phyloP scores from a whole-genome alignment of 2,329 filamentous ascomycete species.

The Seiridium unicorne region DNA sequence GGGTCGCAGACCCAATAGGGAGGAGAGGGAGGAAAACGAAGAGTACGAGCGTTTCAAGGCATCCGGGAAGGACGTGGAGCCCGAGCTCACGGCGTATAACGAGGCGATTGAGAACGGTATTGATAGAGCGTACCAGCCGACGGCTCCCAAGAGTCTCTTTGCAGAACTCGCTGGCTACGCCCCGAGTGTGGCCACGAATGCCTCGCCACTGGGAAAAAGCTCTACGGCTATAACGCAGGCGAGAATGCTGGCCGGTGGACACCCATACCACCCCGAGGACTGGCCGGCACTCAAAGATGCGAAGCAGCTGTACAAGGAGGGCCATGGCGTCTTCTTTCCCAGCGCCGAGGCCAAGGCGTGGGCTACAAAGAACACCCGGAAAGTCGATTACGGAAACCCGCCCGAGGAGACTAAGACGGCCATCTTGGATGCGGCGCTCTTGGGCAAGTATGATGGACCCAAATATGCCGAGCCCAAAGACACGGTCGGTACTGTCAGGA shows the following conservation, averaged over 20 bases:
- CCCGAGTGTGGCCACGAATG: constrained; percentile 31
- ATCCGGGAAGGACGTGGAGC: constrained; percentile 7
- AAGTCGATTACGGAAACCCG: constrained; percentile 16
- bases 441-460: constrained; percentile 34
- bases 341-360: constrained; percentile 28
- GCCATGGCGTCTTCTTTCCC: constrained; percentile 37
- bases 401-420: constrained; percentile 24
- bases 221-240: constrained; percentile 35
- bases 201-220: constrained; percentile 26
- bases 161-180: constrained; percentile 34
- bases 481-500: constrained; percentile 27
- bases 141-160: constrained; percentile 20
- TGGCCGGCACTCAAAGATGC: constrained; percentile 19
- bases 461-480: constrained; percentile 25
- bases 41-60: constrained; percentile 12
- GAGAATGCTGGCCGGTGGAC: constrained; percentile 36
- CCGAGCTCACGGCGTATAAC: constrained; percentile 22
- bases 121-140: constrained; percentile 29
- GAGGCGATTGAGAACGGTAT: constrained; percentile 27
- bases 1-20: neutral
- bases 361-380: constrained; percentile 12
- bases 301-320: constrained; percentile 18
- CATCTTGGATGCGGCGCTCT: constrained; percentile 34
- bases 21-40: constrained; percentile 7
- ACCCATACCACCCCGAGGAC: constrained; percentile 26